Conservation (phyloP, 805 yeast species). For the Candida stauntonica region DNA sequence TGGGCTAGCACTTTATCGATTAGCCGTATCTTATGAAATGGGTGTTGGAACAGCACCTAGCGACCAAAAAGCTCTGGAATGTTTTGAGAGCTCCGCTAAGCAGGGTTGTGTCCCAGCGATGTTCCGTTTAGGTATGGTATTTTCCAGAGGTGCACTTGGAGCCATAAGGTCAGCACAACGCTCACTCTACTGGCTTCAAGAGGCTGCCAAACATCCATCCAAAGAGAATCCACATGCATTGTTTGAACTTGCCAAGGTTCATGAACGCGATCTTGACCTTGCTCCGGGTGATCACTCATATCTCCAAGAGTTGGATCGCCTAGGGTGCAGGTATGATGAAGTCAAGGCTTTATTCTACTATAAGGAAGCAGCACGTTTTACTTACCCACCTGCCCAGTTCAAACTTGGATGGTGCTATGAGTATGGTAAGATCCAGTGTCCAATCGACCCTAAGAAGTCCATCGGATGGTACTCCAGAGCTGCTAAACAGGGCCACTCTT, state of each 20-base stretch:
- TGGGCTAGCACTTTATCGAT: constrained; percentile 59
- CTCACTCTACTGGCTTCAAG: constrained; percentile 48
- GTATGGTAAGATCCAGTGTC: constrained; percentile 54
- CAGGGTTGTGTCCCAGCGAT: constrained; percentile 60
- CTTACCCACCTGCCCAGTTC: constrained; percentile 65
- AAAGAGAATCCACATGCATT: constrained; percentile 49
- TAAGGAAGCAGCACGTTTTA: constrained; percentile 53
- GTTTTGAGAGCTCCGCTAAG: constrained; percentile 58
- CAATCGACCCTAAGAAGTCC: constrained; percentile 51
- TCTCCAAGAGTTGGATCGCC: constrained; percentile 30
- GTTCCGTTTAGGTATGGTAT: constrained; percentile 69
- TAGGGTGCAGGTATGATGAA: constrained; percentile 32
- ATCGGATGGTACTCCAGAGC: constrained; percentile 73
- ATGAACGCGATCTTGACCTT: constrained; percentile 41
- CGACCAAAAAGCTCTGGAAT: constrained; percentile 43
- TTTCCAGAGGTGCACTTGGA: constrained; percentile 44
- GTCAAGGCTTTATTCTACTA: constrained; percentile 47
- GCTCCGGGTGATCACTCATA: constrained; percentile 26
- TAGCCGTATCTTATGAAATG: constrained; percentile 68
- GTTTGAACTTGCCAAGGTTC: constrained; percentile 53
- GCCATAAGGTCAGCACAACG: constrained; percentile 36
- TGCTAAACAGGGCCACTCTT: constrained; percentile 54
- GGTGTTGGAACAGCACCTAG: constrained; percentile 51
- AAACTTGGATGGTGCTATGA: constrained; percentile 70
- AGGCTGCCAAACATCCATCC: constrained; percentile 43